Evolutionary conservation across 768 basidiomycete genomes (phyloP).

Genomic region (Tulasnella sp.): DNA sequence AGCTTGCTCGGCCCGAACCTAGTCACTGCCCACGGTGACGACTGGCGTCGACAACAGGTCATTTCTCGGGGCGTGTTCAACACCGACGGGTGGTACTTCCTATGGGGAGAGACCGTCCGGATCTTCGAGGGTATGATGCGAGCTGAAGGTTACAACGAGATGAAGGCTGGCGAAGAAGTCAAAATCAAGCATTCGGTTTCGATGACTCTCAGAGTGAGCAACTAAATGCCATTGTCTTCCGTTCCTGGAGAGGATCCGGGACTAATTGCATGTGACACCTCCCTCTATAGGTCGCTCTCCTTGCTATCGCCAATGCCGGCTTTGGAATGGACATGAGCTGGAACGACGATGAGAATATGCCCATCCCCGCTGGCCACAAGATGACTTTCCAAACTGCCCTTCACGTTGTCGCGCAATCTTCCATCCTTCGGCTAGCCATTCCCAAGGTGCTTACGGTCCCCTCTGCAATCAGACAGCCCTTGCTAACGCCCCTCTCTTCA

Average conservation of each 20-base stretch:
- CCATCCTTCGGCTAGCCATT: constrained; percentile 9
- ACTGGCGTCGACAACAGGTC: constrained; percentile 12
- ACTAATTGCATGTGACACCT: not conserved
- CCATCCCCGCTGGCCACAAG: constrained; percentile 4
- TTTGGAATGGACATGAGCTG: constrained; percentile 29
- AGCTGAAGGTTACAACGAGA: not conserved
- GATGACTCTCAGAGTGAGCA: constrained; percentile 16
- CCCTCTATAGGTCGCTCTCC: constrained; percentile 23
- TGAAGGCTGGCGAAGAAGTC: constrained; percentile 5
- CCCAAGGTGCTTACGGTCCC: constrained; percentile 16
- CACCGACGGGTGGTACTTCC: constrained; percentile 11
- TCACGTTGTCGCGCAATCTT: constrained; percentile 20
- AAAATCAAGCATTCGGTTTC: not conserved
- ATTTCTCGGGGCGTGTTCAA: constrained; percentile 15
- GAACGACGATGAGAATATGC: constrained; percentile 20
- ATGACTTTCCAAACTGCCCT: constrained; percentile 22
- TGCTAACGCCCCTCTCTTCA: not conserved
- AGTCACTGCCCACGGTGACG: constrained; percentile 12
- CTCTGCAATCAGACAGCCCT: not conserved
- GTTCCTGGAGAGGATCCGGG: not conserved
- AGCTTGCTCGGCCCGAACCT: constrained; percentile 19
- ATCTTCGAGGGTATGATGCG: constrained; percentile 18
- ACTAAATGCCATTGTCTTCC: not conserved
- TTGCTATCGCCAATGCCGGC: constrained; percentile 29
- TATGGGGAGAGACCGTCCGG: constrained; percentile 8